Base-by-base conservation (phyloP, 371 early-diverging fungal genomes). In the Mortierella sp. region DNA sequence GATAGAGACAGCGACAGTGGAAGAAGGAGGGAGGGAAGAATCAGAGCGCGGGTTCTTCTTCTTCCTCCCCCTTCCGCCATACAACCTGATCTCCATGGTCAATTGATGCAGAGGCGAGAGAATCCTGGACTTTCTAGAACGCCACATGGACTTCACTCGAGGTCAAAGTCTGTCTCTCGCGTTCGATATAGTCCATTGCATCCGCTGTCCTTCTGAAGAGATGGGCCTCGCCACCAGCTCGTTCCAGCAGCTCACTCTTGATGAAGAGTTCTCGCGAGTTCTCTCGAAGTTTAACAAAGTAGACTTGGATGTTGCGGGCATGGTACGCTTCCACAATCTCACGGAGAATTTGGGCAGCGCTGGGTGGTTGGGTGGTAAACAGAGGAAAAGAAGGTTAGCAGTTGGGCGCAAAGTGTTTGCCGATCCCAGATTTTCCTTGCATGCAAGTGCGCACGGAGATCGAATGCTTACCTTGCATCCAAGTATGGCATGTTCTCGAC, bases 251-350 rank as follows among this genome's bases (percentile, higher is more conserved):
- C 0, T 93, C 93, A 1, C 93, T 86, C 8, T 88, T 86, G 45
- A 81, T 72, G 68, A 96, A 95, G 39, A 86, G 63, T 19, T 78
- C 83, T 44, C 86, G 81, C 53, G 92, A 91, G 22, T 80, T 73
- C 14, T 88, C 88, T 16, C 91, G 86, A 51, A 96, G 83, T 60
- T 92, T 90, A 43, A 94, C 94, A 84, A 97, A 94, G 60, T 87
- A 93, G 22, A 96, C 94, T 24, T 80, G 80, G 31, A 96, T 91
- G 13, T 84, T 63, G 24, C 95, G 88, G 5, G 83, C 81, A 62
- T 86, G 86, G 70, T 95, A 97, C 7, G 92, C 86, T 58, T 91
- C 88, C 17, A 96, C 93, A 57, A 96, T 93, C 69, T 94, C 94
- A 16, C 89, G 71, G n/a, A 97, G 84, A 31, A 92, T 95, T 76